Base-by-base conservation (phyloP, 2,329 filamentous ascomycete genomes). In the Calonectria hongkongensis region DNA sequence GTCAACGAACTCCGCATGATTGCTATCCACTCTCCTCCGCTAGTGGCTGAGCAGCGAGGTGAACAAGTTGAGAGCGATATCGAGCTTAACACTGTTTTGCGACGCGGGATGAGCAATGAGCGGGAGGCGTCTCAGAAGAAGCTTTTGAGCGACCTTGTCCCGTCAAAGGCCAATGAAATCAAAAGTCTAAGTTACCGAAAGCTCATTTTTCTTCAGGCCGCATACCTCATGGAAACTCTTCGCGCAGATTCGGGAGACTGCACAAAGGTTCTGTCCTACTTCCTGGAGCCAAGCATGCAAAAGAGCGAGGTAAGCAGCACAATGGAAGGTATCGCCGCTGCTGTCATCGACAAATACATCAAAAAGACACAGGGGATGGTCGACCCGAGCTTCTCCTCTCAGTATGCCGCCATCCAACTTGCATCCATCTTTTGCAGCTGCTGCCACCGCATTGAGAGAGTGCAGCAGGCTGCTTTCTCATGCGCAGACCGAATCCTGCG, bases 61-160 rank as follows among this genome's bases (percentile, higher is more conserved):
- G 96, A 98, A 78, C 93, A 97, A 81, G 90, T 97, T 12, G 97
- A 99, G 83, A 98, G 96, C 82, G 97, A 98, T 76, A 96, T 99
- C 68, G 97, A 99, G 81, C 90, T 99, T 48, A 98, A 99, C 81
- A 98, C 95, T 0, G 94, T 98, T 21, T 88, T 99, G 64, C 92
- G 96, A 72, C 92, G 97, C 73, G 96, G 96, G 21, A 94, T 95
- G 87, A 95, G 92, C 75, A 91, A 92, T 7, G 94, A 96, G 36
- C 92, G 96, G 73, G 92, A 95, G 68, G 85, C 92, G 2, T 90
- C 94, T 74, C 95, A 98, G 82, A 98, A 97, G 86, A 94, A 92
- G 79, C 89, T 92, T 9, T 88, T 99, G 27, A 88, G 89, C 4
- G 90, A 91, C 73, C 89, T 97, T 56, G 87, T 99, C 33, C 95